These are phyloP conservation scores for Mycena galericulata DNA, from an alignment of 768 basidiomycete genomes.

Conservation along the genomic window DNA sequence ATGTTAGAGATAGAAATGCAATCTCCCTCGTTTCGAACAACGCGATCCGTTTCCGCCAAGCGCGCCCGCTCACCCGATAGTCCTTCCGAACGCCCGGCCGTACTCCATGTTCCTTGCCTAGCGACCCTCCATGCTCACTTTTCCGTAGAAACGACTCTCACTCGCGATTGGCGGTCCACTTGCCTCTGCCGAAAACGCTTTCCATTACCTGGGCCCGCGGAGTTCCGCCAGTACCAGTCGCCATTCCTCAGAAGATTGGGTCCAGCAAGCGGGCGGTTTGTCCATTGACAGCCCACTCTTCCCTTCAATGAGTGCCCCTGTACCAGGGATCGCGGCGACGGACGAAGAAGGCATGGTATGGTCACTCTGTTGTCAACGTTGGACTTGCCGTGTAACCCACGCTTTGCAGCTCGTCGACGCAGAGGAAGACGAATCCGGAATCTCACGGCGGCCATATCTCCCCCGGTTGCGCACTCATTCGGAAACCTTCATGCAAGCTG, in stretches of 20 bases:
- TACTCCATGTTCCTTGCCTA: slow-evolving; percentile 45
- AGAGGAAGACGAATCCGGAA: slow-evolving; percentile 26
- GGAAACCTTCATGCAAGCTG: slow-evolving; percentile 20
- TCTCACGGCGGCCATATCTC: slow-evolving; percentile 29
- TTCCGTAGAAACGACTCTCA: slow-evolving; percentile 68
- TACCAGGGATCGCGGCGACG: slow-evolving; percentile 3
- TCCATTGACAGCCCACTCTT: slow-evolving; percentile 68
- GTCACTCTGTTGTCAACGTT: neutral
- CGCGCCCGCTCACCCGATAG: slow-evolving; percentile 72
- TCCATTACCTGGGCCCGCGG: slow-evolving; percentile 35
- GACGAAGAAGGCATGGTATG: slow-evolving; percentile 70
- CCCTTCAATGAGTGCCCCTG: slow-evolving; percentile 25
- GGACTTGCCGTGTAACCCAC: slow-evolving; percentile 9
- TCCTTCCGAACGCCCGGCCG: slow-evolving; percentile 65
- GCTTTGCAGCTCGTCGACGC: slow-evolving; percentile 44
- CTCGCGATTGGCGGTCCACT: slow-evolving; percentile 48
- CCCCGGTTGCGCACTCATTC: slow-evolving; percentile 35
- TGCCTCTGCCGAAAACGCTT: slow-evolving; percentile 12
- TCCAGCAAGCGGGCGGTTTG: slow-evolving; percentile 74
- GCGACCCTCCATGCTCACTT: slow-evolving; percentile 1
- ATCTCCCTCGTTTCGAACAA: slow-evolving; percentile 54
- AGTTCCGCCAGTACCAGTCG: slow-evolving; percentile 52
- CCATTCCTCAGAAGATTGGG: slow-evolving; percentile 78
- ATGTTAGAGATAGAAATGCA: slow-evolving; percentile 68
- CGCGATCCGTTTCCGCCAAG: slow-evolving; percentile 56